These are phyloP conservation scores for Dactylella cylindrospora DNA, from an alignment of 2,329 filamentous ascomycete genomes.

Conservation along the genomic window DNA sequence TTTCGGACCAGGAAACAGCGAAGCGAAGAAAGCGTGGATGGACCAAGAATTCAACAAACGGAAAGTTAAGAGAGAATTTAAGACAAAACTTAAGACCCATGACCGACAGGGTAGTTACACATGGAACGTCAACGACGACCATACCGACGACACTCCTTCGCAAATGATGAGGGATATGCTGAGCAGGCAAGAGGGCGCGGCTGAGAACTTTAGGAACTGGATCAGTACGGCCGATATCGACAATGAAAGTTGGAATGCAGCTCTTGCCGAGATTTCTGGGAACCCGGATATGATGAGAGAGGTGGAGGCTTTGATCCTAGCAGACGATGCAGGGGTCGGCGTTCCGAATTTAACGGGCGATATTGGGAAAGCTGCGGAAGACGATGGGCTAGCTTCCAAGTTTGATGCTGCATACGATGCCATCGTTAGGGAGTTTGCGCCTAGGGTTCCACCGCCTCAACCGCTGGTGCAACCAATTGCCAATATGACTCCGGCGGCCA, in stretches of 20 bases:
- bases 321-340: background rate
- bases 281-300: slow-evolving; percentile 27
- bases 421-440: slow-evolving; percentile 15
- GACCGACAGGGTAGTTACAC: slow-evolving; percentile 33
- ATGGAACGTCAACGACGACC: slow-evolving; percentile 36
- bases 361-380: background rate
- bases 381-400: slow-evolving; percentile 29
- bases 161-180: slow-evolving; percentile 29
- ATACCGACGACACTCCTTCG: slow-evolving; percentile 23
- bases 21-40: slow-evolving; percentile 48
- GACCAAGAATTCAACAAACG: slow-evolving; percentile 49
- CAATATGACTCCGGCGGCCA: background rate
- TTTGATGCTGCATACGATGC: slow-evolving; percentile 41
- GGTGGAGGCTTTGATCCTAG: slow-evolving; percentile 23
- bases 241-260: slow-evolving; percentile 30
- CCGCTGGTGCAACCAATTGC: background rate
- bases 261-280: slow-evolving; percentile 38
- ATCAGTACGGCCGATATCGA: slow-evolving; percentile 34
- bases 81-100: slow-evolving; percentile 46
- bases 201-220: slow-evolving; percentile 29
- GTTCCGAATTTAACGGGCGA: background rate
- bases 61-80: slow-evolving; percentile 49
- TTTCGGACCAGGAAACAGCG: slow-evolving; percentile 43
- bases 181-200: slow-evolving; percentile 27
- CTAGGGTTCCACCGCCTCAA: slow-evolving; percentile 2